Base-by-base conservation (phyloP, 768 basidiomycete genomes). In the Auricularia sp. region DNA sequence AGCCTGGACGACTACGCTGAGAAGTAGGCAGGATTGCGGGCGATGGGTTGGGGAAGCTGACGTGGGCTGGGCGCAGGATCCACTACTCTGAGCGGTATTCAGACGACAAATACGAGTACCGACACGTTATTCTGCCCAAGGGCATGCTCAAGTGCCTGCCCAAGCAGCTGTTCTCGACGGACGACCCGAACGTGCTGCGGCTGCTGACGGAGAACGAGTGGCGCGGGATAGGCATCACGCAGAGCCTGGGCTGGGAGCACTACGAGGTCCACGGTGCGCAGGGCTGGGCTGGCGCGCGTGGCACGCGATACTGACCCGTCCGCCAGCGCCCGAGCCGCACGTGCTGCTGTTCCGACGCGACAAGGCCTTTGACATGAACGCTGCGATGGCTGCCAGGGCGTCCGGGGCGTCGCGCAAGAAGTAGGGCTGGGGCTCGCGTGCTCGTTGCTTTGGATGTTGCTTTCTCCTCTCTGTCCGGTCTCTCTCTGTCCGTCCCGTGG, bases 111-210 rank as follows among this genome's bases (percentile, higher is more conserved):
- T 97, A 83, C 75, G 95, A 98, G 80, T 98, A 98, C 74, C 90
- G 93, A 64, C 96, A 98, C 75, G 96, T 99, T 68, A 97, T 97
- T 69, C 79, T 99, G 21, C 96, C 96, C 5, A 97, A 97, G 73
- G 90, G 89, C 64, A 85, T 98, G 68, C 82, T 98, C 76, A 94
- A 96, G 78, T 81, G 95, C 77, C 83, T 99, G 35, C 97, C 96
- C 3, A 92, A 93, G 73, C 81, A 86, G 35, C 87, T 85, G 71
- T 94, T 93, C 73, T 64, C 66, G 16, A 29, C 63, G n/a, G 60
- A 64, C 47, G 64, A 66, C 33, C 67, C 67, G 14, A 86, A 83
- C 60, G 84, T 87, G 3, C 80, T 98, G 63, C 84, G 94, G 3
- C 83, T 98, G 51, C 78, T 98, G 64, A 74, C 83, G 3, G 96